These are phyloP conservation scores for Penicillium sp. DNA, from an alignment of 2,329 filamentous ascomycete species.

Conservation along the genomic window DNA sequence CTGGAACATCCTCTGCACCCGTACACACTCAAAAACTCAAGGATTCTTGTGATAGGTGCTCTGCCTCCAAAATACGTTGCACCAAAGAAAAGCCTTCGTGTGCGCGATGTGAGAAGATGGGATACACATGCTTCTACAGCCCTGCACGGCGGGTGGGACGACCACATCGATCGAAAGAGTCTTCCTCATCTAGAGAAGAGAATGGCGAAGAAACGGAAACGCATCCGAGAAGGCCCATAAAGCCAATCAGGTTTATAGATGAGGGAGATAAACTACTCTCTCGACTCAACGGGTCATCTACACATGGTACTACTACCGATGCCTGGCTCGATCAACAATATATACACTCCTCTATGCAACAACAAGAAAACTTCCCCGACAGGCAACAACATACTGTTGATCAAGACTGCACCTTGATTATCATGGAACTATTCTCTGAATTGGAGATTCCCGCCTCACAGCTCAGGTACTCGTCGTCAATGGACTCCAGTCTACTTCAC, in stretches of 20 bases:
- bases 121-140: conserved; percentile 25
- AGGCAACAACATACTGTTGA: not conserved
- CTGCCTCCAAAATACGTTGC: conserved; percentile 20
- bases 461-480: not conserved
- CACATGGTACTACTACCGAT: not conserved
- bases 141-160: conserved; percentile 21
- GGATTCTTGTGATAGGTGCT: conserved; percentile 14
- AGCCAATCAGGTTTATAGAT: not conserved
- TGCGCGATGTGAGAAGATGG: conserved; percentile 18
- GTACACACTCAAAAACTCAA: not conserved
- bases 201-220: not conserved
- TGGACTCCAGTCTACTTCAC: not conserved
- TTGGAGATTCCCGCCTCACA: conserved; percentile 1
- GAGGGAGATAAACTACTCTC: not conserved
- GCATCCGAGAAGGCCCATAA: not conserved
- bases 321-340: not conserved
- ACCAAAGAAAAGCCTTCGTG: conserved; percentile 18
- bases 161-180: conserved; percentile 5
- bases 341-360: not conserved
- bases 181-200: not conserved
- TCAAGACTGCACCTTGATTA: not conserved
- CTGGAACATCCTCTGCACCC: not conserved
- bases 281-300: not conserved
- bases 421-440: not conserved
- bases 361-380: not conserved